Evolutionary conservation across 1,284 basidiomycete genomes (phyloP), one percentile per base, ranked within the genome.

Genomic region (Pisolithus thermaeus): DNA sequence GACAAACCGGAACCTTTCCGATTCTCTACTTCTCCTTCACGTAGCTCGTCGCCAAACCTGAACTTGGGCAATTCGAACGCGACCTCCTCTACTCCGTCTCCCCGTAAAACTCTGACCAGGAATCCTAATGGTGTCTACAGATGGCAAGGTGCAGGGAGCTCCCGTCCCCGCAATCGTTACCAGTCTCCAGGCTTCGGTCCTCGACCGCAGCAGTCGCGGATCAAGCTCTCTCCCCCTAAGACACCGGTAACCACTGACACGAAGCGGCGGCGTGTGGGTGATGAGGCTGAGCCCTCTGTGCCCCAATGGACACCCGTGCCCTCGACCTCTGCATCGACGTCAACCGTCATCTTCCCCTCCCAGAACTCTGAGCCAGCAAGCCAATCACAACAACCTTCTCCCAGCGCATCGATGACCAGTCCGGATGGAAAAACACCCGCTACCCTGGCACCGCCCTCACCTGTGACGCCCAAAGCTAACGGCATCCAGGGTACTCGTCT

Each of bases 121-220:
- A 89, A 88, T 61, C 86, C 85, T 0, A 88, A 88, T 62, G 85
- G 85, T 16, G 60, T 69, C 27, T 84, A 84, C 64, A 73, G 75
- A 50, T 86, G 81, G 81, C 76, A 81, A 57, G 87, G 86, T 30
- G 81, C 71, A 38, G 84, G 85, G 37, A 85, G 83, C 58, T 77
- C 86, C 8, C 80, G 77, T 54, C 70, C 76, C 7, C 76, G 77
- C 51, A 86, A 84, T 63, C 80, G 84, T 39, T 84, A 81, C 61
- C 75, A 78, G 49, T 84, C 83, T 11, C 81, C 86, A 47, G 79
- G 81, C 7, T 87, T 88, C 61, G 78, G 81, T 11, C 71, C 51
- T 64, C 73, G 44, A 59, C 74, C 56, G 63, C 72, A 56, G 72
- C 69, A 52, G 52, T 74, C 56, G 49, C 68, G 62, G 56, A 73